phyloP scores from a whole-genome alignment of 192 early-diverging fungal species.

The Entrophospora sp. region DNA sequence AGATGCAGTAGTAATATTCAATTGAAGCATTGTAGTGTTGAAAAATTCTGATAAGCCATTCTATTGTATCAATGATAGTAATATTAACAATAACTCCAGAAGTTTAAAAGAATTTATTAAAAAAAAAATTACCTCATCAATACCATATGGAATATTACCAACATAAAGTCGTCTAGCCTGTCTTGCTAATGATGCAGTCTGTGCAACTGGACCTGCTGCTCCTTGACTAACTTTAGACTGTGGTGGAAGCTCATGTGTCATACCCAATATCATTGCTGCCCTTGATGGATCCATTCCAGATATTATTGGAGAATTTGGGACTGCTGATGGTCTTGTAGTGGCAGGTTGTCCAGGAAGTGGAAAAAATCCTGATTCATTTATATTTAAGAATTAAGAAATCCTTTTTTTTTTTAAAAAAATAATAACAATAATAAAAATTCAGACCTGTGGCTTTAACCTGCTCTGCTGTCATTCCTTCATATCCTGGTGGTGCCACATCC shows the following conservation, averaged over 20 bases:
- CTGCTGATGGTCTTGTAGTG: constrained; percentile 19
- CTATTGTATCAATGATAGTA: constrained; percentile 24
- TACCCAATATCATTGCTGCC: constrained; percentile 43
- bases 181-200: constrained; percentile 48
- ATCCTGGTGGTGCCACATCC: constrained; percentile 87
- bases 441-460: constrained; percentile 84
- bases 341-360: constrained; percentile 65
- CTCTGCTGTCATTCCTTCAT: constrained; percentile 71
- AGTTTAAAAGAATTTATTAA: neutral
- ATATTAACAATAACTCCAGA: neutral
- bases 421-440: neutral
- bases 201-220: constrained; percentile 39
- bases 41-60: constrained; percentile 73
- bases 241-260: constrained; percentile 33
- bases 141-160: constrained; percentile 77
- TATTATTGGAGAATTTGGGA: constrained; percentile 14
- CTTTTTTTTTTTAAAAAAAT: neutral
- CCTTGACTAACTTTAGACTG: constrained; percentile 37
- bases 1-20: constrained; percentile 60
- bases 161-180: constrained; percentile 86
- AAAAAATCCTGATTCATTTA: constrained; percentile 52
- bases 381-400: constrained; percentile 29
- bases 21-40: constrained; percentile 73
- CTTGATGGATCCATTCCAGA: constrained; percentile 45
- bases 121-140: constrained; percentile 53